phyloP scores from a whole-genome alignment of 169 alveolate species.

The Babesia gibsoni region DNA sequence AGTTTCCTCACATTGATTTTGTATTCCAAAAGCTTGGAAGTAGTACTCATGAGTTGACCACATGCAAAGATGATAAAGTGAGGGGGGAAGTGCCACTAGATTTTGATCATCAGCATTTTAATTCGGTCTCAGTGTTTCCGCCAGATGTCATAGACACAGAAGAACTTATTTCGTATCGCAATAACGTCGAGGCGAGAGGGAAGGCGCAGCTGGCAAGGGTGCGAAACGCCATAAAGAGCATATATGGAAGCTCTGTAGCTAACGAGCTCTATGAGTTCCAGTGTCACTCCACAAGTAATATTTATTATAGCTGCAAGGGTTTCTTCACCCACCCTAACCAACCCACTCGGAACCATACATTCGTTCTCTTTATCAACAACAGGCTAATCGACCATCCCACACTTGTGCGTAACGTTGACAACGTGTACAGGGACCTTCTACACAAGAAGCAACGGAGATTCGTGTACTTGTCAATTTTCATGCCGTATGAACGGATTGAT shows the following conservation, averaged over 20 bases:
- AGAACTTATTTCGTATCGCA: conserved; percentile 45
- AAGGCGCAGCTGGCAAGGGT: conserved; percentile 39
- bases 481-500: conserved; percentile 91
- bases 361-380: conserved; percentile 92
- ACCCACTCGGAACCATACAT: conserved; percentile 77
- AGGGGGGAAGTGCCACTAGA: conserved; percentile 54
- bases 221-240: conserved; percentile 39
- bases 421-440: conserved; percentile 65
- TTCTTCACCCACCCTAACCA: conserved; percentile 77
- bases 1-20: conserved; percentile 86
- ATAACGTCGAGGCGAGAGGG: conserved; percentile 50
- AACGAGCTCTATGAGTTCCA: conserved; percentile 48
- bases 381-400: conserved; percentile 89
- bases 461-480: conserved; percentile 90
- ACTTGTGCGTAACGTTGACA: conserved; percentile 65
- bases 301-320: conserved; percentile 74
- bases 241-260: conserved; percentile 64
- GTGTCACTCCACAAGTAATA: conserved; percentile 30
- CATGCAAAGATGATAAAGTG: conserved; percentile 51
- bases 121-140: not conserved
- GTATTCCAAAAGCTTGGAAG: conserved; percentile 73
- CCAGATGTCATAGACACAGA: conserved; percentile 32
- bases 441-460: conserved; percentile 76
- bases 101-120: conserved; percentile 38
- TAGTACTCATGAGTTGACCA: conserved; percentile 73